Evolutionary conservation across 371 early-diverging fungal species (phyloP), one percentile per base, ranked within the genome.

Genomic region (Coemansia sp.): DNA sequence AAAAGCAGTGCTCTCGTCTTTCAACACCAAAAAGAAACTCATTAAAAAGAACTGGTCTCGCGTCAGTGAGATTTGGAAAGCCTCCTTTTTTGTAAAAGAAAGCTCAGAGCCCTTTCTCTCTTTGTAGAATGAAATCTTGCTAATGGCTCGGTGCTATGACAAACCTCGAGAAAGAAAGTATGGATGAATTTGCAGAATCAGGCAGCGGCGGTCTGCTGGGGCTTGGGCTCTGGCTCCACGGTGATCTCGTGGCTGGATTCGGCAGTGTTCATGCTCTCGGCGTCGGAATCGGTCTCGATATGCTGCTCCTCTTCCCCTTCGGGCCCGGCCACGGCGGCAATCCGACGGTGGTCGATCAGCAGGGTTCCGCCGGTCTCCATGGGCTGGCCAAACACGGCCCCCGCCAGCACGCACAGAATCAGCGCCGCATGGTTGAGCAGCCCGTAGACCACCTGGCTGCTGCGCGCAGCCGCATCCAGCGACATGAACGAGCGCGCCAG

Each of bases 381-480:
- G 33, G 63, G 63, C n/a, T 63, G 49, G 30, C 63, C 63, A 11
- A 55, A 20, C 9, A 55, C 56, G 9, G 48, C 39, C 5, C 50
- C 55, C 35, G 41, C 50, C 7, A 56, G 16, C 20, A 56, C 55
- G 20, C 49, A 48, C 8, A 40, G 33, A 20, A 56, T 48, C 3
- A 71, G 50, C 30, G 59, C 63, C n/a, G 30, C 38, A 26, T 59
- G 38, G 58, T 69, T 57, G 2, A 69, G 47, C 43, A 62, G 31
- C 14, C 55, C 62, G 36, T 55, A 57, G 51, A 71, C 42, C 6
- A 56, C 36, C 12, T 71, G 68, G 59, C 63, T 71, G 5, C 20
- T 57, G 3, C 72, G 41, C 2, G 63, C 59, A 14, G 42, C 55
- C 11, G 47, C 63, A 10, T 43, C 40, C 45, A 71, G 10, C 1